A percentile compares a stretch with the other conserved stretches of the same genome.
phyloP scores from a whole-genome alignment of 2,329 filamentous ascomycete species.

The Alternaria sp. region DNA sequence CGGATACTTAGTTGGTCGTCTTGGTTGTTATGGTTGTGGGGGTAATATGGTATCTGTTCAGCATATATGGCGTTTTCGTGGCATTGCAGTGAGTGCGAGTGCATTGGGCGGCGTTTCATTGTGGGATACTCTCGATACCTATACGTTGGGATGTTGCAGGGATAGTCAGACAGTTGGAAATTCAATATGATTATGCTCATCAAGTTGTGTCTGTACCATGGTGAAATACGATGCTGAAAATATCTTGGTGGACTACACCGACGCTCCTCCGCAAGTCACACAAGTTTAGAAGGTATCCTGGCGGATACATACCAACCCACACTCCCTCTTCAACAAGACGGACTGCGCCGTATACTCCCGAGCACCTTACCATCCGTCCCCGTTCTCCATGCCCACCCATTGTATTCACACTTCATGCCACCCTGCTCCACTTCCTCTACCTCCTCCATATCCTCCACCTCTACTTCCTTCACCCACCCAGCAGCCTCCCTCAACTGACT shows the following conservation, averaged over 20 bases:
- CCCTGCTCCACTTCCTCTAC: background rate
- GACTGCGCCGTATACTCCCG: background rate
- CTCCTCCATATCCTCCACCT: background rate
- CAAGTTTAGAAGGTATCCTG: background rate
- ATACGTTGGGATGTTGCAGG: background rate
- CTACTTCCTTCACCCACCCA: background rate
- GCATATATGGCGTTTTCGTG: conserved; percentile 1
- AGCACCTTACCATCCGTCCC: background rate
- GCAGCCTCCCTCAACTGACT: background rate
- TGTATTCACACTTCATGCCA: background rate
- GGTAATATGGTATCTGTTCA: background rate
- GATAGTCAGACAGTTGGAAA: background rate
- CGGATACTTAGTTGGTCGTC: conserved; percentile 11
- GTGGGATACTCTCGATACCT: background rate
- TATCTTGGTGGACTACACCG: background rate
- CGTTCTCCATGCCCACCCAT: background rate
- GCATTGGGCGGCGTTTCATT: conserved; percentile 5
- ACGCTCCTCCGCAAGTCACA: background rate
- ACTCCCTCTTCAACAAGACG: background rate
- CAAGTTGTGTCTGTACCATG: background rate
- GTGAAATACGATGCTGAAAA: background rate
- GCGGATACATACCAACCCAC: background rate
- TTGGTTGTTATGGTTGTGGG: background rate
- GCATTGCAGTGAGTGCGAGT: background rate
- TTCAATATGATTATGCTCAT: background rate